Conservation (phyloP, 129 eudicot genomes). For the Chrysanthemum lavandulifolium region DNA sequence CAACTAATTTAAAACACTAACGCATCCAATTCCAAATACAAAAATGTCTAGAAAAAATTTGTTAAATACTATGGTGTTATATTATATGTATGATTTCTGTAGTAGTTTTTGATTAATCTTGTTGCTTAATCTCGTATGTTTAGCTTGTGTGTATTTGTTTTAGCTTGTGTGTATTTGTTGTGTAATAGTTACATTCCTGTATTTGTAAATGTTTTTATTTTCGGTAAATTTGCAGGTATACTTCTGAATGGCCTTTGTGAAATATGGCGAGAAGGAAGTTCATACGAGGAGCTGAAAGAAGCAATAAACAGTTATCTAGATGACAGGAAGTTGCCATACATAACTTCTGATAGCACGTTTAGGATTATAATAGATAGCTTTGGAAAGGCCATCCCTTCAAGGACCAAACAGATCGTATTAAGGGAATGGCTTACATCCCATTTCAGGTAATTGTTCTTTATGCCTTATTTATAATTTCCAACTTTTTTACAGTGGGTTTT, state of each 20-base stretch:
- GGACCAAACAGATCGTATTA: constrained; percentile 69
- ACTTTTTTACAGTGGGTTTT: neutral
- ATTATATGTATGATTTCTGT: no score
- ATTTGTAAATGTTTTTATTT: no score
- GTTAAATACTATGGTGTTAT: no score
- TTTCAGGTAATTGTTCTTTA: constrained; percentile 53
- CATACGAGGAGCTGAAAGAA: constrained; percentile 78
- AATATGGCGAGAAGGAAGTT: constrained; percentile 90
- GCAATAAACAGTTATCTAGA: constrained; percentile 72
- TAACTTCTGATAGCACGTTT: constrained; percentile 64
- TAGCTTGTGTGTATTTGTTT: no score
- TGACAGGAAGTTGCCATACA: constrained; percentile 72
- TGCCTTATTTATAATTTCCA: neutral
- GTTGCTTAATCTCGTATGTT: no score
- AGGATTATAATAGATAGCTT: constrained; percentile 67
- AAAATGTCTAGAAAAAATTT: no score
- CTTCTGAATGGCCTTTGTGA: constrained; percentile 97
- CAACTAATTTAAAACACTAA: no score
- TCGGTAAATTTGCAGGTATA: constrained; percentile 58
- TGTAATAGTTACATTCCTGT: no score
- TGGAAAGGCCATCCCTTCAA: constrained; percentile 66
- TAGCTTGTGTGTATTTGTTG: no score
- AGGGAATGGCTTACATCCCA: constrained; percentile 63
- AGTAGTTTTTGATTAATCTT: no score
- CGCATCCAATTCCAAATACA: no score